Evolutionary conservation across 305 asterid genomes (phyloP).

Genomic region (Caryopteris hybrid): DNA sequence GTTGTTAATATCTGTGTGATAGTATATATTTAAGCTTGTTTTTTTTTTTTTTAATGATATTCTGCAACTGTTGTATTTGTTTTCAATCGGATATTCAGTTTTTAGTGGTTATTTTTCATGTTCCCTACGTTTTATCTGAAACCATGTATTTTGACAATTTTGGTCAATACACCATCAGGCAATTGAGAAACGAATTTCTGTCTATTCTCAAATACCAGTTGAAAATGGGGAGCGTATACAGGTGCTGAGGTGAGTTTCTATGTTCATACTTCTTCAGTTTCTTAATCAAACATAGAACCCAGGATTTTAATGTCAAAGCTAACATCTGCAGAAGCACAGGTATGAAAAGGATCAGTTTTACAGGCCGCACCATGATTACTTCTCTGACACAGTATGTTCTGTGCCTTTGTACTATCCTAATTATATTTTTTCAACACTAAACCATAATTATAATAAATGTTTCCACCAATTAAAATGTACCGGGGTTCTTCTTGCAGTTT

Average conservation of each 20-base stretch:
- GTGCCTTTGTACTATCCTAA: constrained; percentile 10
- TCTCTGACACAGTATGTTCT: constrained; percentile 66
- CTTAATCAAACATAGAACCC: constrained; percentile 10
- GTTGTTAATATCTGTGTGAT: neutral
- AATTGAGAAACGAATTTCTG: constrained; percentile 85
- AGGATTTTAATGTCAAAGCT: constrained; percentile 48
- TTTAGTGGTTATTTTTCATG: neutral
- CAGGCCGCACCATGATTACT: constrained; percentile 85
- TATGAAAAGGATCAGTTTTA: constrained; percentile 76
- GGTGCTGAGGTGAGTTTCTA: constrained; percentile 58
- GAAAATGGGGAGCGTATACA: constrained; percentile 94
- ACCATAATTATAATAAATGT: constrained; percentile 2
- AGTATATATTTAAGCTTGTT: neutral
- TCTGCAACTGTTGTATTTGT: neutral
- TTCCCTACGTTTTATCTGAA: constrained; percentile 2
- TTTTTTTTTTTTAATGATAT: neutral
- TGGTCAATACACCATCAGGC: constrained; percentile 44
- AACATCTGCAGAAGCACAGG: constrained; percentile 89
- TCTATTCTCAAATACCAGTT: constrained; percentile 75
- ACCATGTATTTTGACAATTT: constrained; percentile 13
- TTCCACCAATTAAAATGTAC: constrained; percentile 6
- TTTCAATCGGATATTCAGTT: neutral
- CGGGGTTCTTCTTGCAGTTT: constrained; percentile 45
- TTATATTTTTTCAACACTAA: constrained; percentile 9
- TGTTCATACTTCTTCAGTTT: constrained; percentile 9